Base-by-base conservation (phyloP, 305 asterid genomes). In the Fraxinus paxiana region DNA sequence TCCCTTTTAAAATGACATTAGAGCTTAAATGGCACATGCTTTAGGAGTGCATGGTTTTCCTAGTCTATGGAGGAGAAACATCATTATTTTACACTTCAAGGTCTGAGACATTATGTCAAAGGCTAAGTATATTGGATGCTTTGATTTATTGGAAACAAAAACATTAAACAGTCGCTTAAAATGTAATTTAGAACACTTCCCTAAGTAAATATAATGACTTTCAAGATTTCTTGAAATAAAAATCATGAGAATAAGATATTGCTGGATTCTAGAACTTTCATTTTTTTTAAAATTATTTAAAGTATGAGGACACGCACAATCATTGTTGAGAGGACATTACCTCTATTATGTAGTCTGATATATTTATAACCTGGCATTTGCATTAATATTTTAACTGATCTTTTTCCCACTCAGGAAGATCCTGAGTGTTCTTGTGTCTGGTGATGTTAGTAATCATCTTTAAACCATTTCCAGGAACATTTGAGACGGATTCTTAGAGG, bases 401-500 rank as follows among this genome's bases (percentile, higher is more conserved):
- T 74, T 24, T 81, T 81, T 73, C 76, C 69, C 38, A 84, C 70
- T 73, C 67, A 43, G 51, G 43, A 13, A 83, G 71, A 28, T 84
- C 75, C 77, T 80, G 73, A 59, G 70, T 48, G 70, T 70, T 82
- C 78, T 76, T 51, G 17, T 22, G 18, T 71, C 79, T 79, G 72
- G 73, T 75, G 77, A 30, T 84, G 81, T 73, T 71, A 24, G 80
- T 80, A 56, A 34, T 84, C 70, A 54, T 83, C 43, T 80, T 54
- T 79, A 81, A 75, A 37, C 80, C 31, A 74, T 59, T 81, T 85
- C 83, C 92, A 96, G 99, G 99, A 96, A 83, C 97, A 96, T 89
- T 90, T 96, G 91, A 89, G 98, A 85, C 90, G 97, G 83, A 94
- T 96, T 90, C 97, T 96, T 74, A 91, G 99, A 87, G 98, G 99